Conservation (phyloP, 2,329 filamentous ascomycete species). For the Aspergillus ochraceus region DNA sequence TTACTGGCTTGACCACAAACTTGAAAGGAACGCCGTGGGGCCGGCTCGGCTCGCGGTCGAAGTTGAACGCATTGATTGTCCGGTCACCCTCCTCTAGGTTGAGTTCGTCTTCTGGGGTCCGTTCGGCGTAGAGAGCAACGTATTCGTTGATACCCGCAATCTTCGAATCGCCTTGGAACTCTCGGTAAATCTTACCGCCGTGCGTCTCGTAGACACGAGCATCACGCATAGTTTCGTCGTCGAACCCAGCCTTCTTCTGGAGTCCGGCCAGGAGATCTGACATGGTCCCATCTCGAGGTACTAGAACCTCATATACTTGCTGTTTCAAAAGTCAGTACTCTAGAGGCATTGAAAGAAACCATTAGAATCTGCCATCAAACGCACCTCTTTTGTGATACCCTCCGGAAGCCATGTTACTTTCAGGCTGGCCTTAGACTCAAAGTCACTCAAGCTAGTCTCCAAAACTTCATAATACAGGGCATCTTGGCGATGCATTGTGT, state of each 20-base stretch:
- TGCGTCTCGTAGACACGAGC: constrained; percentile 83
- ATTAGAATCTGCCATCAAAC: constrained; percentile 18
- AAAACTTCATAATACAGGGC: constrained; percentile 88
- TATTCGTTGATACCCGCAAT: constrained; percentile 88
- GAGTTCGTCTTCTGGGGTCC: constrained; percentile 69
- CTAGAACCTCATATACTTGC: constrained; percentile 79
- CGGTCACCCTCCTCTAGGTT: constrained; percentile 64
- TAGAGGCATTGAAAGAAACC: background rate
- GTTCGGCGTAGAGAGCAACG: constrained; percentile 76
- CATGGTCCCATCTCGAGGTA: constrained; percentile 80
- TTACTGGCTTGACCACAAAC: constrained; percentile 78
- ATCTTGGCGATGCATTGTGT: constrained; percentile 68
- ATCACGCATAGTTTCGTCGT: constrained; percentile 70
- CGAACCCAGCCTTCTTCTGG: constrained; percentile 76
- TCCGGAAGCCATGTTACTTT: constrained; percentile 85
- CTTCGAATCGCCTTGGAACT: constrained; percentile 67
- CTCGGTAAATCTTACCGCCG: constrained; percentile 78
- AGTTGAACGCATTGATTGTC: constrained; percentile 82
- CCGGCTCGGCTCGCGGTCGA: constrained; percentile 83
- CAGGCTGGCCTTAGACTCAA: constrained; percentile 87
- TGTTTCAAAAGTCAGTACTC: constrained; percentile 36
- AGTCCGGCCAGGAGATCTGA: constrained; percentile 75
- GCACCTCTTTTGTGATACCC: constrained; percentile 84
- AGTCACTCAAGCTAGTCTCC: constrained; percentile 88
- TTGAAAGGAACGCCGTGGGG: constrained; percentile 88